phyloP scores from a whole-genome alignment of 2,329 filamentous ascomycete species.

The Sporothrix variecibatus region DNA sequence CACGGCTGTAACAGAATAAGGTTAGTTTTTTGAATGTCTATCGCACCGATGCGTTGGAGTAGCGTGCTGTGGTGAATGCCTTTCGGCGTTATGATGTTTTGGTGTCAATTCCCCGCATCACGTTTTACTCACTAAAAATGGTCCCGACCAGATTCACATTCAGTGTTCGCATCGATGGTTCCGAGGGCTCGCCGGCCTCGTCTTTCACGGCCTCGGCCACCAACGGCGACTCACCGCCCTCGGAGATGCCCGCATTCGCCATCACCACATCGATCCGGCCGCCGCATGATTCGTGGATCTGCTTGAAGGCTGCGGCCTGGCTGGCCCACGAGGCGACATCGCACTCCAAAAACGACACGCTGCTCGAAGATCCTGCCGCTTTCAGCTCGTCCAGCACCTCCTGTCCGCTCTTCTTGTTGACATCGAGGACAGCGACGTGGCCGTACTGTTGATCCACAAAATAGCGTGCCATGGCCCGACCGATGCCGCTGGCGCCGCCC shows the following conservation, averaged over 20 bases:
- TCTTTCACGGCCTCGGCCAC: conserved; percentile 30
- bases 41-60: not conserved
- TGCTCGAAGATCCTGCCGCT: conserved; percentile 22
- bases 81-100: not conserved
- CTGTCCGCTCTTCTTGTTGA: conserved; percentile 36
- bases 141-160: conserved; percentile 45
- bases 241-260: conserved; percentile 53
- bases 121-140: conserved; percentile 47
- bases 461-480: conserved; percentile 39
- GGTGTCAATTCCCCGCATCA: not conserved
- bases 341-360: conserved; percentile 39
- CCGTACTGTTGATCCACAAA: conserved; percentile 39
- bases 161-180: conserved; percentile 42
- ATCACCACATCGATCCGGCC: conserved; percentile 48
- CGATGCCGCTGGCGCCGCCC: conserved; percentile 43
- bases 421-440: conserved; percentile 40
- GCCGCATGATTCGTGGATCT: conserved; percentile 32
- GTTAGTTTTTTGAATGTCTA: not conserved
- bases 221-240: conserved; percentile 40
- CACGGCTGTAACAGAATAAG: conserved; percentile 35
- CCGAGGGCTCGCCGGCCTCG: conserved; percentile 36
- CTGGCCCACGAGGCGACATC: conserved; percentile 43
- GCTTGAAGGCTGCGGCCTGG: conserved; percentile 37
- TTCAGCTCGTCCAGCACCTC: conserved; percentile 35
- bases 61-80: not conserved